phyloP scores from a whole-genome alignment of 2,329 filamentous ascomycete species.

The Paecilomyces sp. region DNA sequence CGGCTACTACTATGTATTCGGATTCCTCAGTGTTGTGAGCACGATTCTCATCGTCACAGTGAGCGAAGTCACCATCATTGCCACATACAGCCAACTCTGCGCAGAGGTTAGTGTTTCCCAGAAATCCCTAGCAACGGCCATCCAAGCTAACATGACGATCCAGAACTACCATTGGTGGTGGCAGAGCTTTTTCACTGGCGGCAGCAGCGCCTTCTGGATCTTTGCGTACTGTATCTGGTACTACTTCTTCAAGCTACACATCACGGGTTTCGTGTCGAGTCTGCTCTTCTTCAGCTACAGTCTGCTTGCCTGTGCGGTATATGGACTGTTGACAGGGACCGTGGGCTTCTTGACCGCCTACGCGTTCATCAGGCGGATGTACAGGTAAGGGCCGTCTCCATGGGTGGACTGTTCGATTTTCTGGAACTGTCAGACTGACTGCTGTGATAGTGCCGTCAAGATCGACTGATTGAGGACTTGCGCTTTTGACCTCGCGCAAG shows the following conservation, averaged over 20 bases:
- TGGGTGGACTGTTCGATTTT: background rate
- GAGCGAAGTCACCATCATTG: constrained; percentile 75
- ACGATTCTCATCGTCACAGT: constrained; percentile 68
- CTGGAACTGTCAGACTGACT: background rate
- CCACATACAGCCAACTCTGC: constrained; percentile 75
- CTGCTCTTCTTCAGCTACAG: constrained; percentile 82
- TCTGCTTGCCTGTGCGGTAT: constrained; percentile 72
- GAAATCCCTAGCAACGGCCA: background rate
- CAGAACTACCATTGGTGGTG: constrained; percentile 88
- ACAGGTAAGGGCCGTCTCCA: constrained; percentile 49
- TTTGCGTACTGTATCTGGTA: constrained; percentile 81
- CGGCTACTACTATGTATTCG: constrained; percentile 87
- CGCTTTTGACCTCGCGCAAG: background rate
- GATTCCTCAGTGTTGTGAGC: constrained; percentile 69
- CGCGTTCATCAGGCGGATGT: constrained; percentile 76
- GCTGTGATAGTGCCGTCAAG: constrained; percentile 5
- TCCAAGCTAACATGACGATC: background rate
- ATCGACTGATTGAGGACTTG: constrained; percentile 5
- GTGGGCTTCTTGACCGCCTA: constrained; percentile 80
- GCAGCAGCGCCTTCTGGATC: constrained; percentile 70
- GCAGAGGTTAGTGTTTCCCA: constrained; percentile 51
- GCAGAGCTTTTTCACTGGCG: constrained; percentile 76
- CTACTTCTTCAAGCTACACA: constrained; percentile 71
- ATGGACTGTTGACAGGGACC: constrained; percentile 73
- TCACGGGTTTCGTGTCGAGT: constrained; percentile 70